Base-by-base conservation (phyloP, 768 basidiomycete species). In the Suillus subluteus region DNA sequence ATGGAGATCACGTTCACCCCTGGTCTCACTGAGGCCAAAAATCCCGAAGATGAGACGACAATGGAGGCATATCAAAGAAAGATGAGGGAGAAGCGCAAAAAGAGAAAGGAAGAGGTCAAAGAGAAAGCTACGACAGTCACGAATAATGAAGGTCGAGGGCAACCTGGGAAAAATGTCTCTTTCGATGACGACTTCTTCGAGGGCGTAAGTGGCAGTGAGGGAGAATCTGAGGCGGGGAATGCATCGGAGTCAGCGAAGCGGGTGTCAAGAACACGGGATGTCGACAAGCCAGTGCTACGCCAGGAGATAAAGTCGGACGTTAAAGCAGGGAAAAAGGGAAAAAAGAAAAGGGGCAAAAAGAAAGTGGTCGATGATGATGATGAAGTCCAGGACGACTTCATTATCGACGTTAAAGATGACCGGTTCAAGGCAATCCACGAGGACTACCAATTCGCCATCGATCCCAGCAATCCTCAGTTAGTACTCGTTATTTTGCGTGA, bases 1-100 rank as follows among this genome's bases (percentile, higher is more conserved):
- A 92, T 99, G 92, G 91, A 98, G 79, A 91, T 99, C 73, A 98
- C 96, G 0, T 99, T 99, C 77, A 89, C 87, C 16, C 94, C 98
- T 2, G 97, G 90, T 6, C 80, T 99, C 46, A 88, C 83, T 65
- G 86, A 82, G 59, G 75, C 77, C 68, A 84, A 82, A 70, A 81
- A 76, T 23, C 82, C 81, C 18, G 83, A 83, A 62, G 86, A 93
- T n/a, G 91, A 97, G 81, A 98, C 92, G 6, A 93, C 95, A 2
- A 78, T 99, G 41, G 95, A 96, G 73, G 88, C 80, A 72, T 99
- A 99, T 78, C 90, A 93, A 77, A 82, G 91, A 69, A 96, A 96
- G 79, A 88, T 91, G 85, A 90, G 86, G 78, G 96, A 98, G 79
- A 96, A 94, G 82, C 85, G 89, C 77, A 90, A 89, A 79, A 87